These are phyloP conservation scores for Triticum monococcum DNA, from an alignment of 176 grass and related monocot genomes.

Conservation along the genomic window DNA sequence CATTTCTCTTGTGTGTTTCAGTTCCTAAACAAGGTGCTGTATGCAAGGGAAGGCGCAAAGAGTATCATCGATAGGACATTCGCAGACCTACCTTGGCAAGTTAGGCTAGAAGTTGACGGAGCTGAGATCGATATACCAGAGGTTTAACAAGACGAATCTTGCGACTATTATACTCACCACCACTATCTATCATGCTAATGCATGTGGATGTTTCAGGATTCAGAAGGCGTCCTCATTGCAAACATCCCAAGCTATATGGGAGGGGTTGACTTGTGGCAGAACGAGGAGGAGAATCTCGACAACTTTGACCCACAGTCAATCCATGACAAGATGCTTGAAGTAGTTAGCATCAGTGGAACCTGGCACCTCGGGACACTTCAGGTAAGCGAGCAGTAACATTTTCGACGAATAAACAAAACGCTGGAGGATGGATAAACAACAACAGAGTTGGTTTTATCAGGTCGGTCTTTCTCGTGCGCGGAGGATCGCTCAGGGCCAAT, in stretches of 20 bases:
- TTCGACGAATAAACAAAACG: background rate
- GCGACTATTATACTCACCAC: background rate
- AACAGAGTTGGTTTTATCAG: slow-evolving; percentile 29
- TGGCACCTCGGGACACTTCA: slow-evolving; percentile 82
- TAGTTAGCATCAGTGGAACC: slow-evolving; percentile 70
- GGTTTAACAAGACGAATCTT: slow-evolving; percentile 36
- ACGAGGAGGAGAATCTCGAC: slow-evolving; percentile 55
- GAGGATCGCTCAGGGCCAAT: slow-evolving; percentile 68
- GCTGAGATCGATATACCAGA: slow-evolving; percentile 79
- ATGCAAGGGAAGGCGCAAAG: slow-evolving; percentile 90
- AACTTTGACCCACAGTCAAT: slow-evolving; percentile 72
- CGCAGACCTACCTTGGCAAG: slow-evolving; percentile 67
- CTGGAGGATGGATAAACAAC: background rate
- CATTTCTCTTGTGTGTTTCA: slow-evolving; percentile 25
- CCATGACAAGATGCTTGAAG: slow-evolving; percentile 81
- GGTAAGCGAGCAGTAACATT: slow-evolving; percentile 28
- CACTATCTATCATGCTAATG: background rate
- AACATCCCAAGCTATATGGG: slow-evolving; percentile 93
- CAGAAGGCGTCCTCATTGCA: slow-evolving; percentile 70
- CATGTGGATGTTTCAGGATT: slow-evolving; percentile 44
- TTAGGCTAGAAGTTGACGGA: slow-evolving; percentile 80
- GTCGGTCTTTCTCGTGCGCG: slow-evolving; percentile 70
- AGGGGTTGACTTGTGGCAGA: slow-evolving; percentile 80
- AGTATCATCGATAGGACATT: slow-evolving; percentile 85
- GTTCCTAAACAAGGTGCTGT: slow-evolving; percentile 86